Conservation (phyloP, 495 filamentous ascomycete species). For the Hyaloscypha variabilis region DNA sequence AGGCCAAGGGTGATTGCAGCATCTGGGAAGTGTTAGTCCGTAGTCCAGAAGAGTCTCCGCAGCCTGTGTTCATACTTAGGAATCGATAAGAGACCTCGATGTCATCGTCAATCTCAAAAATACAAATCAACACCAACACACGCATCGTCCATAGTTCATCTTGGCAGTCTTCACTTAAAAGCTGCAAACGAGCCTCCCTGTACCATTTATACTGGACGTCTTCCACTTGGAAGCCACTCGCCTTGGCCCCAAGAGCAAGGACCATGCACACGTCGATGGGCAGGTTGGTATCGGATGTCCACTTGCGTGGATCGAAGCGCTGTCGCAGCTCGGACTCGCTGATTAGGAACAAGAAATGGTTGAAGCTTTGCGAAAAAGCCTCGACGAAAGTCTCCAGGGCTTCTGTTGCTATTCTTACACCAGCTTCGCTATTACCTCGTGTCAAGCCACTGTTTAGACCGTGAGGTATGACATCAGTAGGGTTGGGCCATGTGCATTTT, state of each 20-base stretch:
- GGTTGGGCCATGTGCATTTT: not conserved
- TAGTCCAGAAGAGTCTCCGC: not conserved
- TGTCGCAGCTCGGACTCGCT: not conserved
- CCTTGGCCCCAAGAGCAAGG: constrained; percentile 2
- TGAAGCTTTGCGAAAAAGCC: not conserved
- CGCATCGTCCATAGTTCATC: constrained; percentile 1
- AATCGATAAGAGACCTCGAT: not conserved
- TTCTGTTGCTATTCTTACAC: not conserved
- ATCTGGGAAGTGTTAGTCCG: not conserved
- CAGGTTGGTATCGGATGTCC: not conserved
- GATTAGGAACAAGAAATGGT: not conserved
- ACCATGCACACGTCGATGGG: not conserved
- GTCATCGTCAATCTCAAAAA: constrained; percentile 6
- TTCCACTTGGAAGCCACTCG: not conserved
- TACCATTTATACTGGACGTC: constrained; percentile 1
- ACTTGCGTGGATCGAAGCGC: not conserved
- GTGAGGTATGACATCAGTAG: not conserved
- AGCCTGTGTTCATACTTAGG: not conserved
- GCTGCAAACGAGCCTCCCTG: not conserved
- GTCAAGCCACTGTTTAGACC: not conserved
- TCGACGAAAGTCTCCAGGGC: not conserved
- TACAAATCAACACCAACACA: not conserved
- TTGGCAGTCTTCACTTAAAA: not conserved
- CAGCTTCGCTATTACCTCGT: not conserved
- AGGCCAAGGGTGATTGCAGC: not conserved